A percentile compares a stretch with the other conserved stretches of the same genome.
Conservation (phyloP, 306 rosid genomes). For the Inga laurina region DNA sequence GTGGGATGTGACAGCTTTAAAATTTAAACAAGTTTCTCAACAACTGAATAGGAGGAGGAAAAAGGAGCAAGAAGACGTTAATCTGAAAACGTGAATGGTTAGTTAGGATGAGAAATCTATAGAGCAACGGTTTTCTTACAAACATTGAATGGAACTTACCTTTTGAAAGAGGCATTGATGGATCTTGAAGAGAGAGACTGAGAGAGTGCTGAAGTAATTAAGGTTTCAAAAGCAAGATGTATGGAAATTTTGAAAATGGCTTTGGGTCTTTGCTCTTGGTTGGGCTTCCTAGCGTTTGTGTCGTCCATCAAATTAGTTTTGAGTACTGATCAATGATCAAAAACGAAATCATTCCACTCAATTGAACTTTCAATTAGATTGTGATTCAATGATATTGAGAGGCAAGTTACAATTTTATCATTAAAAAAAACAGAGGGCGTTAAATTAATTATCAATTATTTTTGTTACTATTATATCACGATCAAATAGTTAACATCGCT, state of each 20-base stretch:
- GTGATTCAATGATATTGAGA: no score
- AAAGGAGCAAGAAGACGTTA: neutral
- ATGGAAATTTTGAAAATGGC: no score
- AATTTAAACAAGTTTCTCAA: neutral
- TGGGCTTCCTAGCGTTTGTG: no score
- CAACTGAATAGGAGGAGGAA: neutral
- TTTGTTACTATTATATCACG: neutral
- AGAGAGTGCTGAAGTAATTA: neutral
- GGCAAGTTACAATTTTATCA: no score
- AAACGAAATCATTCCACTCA: no score
- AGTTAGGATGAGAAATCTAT: neutral
- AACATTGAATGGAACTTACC: neutral
- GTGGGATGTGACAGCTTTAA: neutral
- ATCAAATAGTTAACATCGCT: no score
- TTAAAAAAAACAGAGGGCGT: no score
- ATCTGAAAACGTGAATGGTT: neutral
- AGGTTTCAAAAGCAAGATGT: neutral
- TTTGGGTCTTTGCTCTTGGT: no score
- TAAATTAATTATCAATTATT: no score
- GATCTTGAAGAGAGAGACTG: neutral
- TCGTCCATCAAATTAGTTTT: no score
- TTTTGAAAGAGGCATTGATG: constrained; percentile 2
- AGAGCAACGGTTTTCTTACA: neutral
- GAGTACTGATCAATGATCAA: no score
- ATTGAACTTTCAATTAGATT: no score